Evolutionary conservation across 805 yeast species (phyloP), one percentile per base, ranked within the genome.

Genomic region (Zygoascus bituminiphila): DNA sequence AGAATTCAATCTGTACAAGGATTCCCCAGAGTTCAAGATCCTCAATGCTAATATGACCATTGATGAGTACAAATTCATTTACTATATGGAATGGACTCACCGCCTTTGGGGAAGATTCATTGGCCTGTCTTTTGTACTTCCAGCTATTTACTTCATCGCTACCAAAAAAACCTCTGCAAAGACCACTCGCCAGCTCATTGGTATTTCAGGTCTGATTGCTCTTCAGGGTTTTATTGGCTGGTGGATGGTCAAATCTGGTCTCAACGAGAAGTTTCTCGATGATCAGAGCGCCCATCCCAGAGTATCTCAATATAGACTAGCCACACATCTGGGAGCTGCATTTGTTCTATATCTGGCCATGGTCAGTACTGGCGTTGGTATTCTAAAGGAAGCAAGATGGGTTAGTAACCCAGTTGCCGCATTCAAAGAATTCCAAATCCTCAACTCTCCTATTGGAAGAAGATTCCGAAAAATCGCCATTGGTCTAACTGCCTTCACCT

Each of bases 221-320:
- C 69, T 93, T 43, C 98, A 93, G 71, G 98, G 98, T 46, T 84
- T 82, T 46, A 83, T 93, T 56, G 98, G 98, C 26, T 93, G 98
- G 98, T 93, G 99, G 99, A 93, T 93, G 98, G 98, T 93, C 46
- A 81, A 85, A 59, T 87, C 96, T 8, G 98, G 98, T 25, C 74
- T 93, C 48, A 95, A 88, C 62, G 84, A 83, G 60, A 75, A 82
- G 40, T 83, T 83, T 60, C 70, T 93, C 43, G 76, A 75, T 20
- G 88, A 83, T 55, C 77, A 96, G 63, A 84, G 78, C 42, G 81
- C 95, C 0, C 94, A 91, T 62, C 98, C 98, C n/a, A 88, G 98
- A 0, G 98, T 93, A 2, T 86, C 96, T 4, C 98, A 87, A 62
- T 93, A 93, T 63, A 77, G 98, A 65, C 73, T 93, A 46, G 88